These are phyloP conservation scores for Hyaloperonospora brassicae DNA, from an alignment of 352 stramenopile species.

Conservation along the genomic window DNA sequence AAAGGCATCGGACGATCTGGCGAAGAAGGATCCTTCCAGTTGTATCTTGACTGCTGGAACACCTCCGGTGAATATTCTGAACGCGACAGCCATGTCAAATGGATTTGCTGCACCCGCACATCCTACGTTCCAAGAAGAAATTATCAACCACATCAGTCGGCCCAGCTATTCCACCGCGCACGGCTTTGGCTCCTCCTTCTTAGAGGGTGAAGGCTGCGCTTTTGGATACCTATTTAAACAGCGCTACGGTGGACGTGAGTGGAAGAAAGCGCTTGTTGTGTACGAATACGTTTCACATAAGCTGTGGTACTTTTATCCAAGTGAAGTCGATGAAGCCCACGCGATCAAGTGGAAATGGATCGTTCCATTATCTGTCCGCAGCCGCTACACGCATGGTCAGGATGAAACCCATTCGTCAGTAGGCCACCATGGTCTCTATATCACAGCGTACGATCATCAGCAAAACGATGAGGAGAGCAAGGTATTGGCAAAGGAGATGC, in stretches of 20 bases:
- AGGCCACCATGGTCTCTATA: conserved; percentile 74
- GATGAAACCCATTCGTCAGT: conserved; percentile 78
- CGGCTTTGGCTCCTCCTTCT: conserved; percentile 80
- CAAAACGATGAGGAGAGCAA: conserved; percentile 39
- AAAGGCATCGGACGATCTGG: conserved; percentile 40
- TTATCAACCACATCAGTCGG: conserved; percentile 83
- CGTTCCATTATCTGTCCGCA: conserved; percentile 60
- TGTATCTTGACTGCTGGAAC: conserved; percentile 53
- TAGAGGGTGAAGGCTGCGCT: conserved; percentile 71
- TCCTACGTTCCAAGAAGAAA: conserved; percentile 79
- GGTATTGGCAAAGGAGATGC: conserved; percentile 55
- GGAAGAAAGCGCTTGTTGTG: conserved; percentile 80
- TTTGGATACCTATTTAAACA: conserved; percentile 84
- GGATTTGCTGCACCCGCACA: conserved; percentile 32
- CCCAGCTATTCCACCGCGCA: conserved; percentile 76
- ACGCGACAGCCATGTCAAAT: no score
- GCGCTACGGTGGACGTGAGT: conserved; percentile 45
- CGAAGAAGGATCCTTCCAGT: conserved; percentile 34
- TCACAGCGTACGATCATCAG: conserved; percentile 76
- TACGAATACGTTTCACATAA: conserved; percentile 85
- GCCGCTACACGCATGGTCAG: conserved; percentile 75
- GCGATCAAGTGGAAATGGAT: conserved; percentile 86
- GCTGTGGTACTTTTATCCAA: conserved; percentile 86
- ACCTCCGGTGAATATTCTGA: conserved; percentile 9
- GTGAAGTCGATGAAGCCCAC: conserved; percentile 71